Evolutionary conservation across 306 rosid genomes (phyloP).

Genomic region (Cucurbita maxima): DNA sequence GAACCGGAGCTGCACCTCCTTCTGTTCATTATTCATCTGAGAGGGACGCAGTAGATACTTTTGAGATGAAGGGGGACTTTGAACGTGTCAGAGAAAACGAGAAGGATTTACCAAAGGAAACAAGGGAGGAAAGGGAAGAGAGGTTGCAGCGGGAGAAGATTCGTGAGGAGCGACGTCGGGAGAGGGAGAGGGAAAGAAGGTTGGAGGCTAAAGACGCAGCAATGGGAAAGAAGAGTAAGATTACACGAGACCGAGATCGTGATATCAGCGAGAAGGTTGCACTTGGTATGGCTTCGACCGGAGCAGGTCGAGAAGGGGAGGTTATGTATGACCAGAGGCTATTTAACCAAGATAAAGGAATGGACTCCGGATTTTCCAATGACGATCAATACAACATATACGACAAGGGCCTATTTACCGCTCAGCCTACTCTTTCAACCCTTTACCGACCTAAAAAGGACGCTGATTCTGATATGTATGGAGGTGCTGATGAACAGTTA

Average conservation of each 20-base stretch:
- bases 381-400: constrained; percentile 89
- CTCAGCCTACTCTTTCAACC: constrained; percentile 77
- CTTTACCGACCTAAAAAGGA: constrained; percentile 86
- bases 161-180: constrained; percentile 73
- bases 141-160: constrained; percentile 58
- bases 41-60: constrained; percentile 27
- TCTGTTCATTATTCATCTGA: constrained; percentile 24
- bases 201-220: constrained; percentile 86
- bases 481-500: constrained; percentile 82
- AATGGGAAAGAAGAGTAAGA: constrained; percentile 88
- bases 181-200: constrained; percentile 90
- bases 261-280: constrained; percentile 94
- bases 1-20: constrained; percentile 54
- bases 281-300: constrained; percentile 76
- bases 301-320: constrained; percentile 54
- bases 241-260: constrained; percentile 84
- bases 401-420: constrained; percentile 63
- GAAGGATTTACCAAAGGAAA: constrained; percentile 39
- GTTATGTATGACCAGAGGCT: constrained; percentile 87
- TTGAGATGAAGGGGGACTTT: constrained; percentile 40
- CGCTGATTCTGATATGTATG: constrained; percentile 52
- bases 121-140: constrained; percentile 59
- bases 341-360: constrained; percentile 94
- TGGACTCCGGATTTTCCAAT: constrained; percentile 67
- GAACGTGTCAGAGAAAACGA: constrained; percentile 45